Base-by-base conservation (phyloP, 176 grass and related monocot genomes). In the Hsuehochloa calcarea region DNA sequence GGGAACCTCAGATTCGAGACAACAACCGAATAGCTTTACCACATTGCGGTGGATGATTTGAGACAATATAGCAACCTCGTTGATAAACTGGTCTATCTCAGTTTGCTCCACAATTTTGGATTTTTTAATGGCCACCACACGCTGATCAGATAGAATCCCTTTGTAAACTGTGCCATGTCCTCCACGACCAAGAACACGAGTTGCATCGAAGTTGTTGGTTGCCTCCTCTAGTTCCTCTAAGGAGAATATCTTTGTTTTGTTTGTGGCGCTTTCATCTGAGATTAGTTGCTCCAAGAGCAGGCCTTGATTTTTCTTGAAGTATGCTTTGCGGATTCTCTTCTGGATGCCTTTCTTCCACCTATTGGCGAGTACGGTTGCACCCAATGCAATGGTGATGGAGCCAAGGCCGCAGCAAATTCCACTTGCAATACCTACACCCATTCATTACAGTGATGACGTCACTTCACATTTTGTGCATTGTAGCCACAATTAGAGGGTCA, bases 151-250 rank as follows among this genome's bases (percentile, higher is more conserved):
- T 1, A 94, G 8, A 51, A 88, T 86, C 0, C 88, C 88, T 74
- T 88, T 90, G 16, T 90, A 93, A 29, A 93, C 70, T 0, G 80
- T 91, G 3, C 87, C 86, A 63, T 91, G 82, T 10, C 89, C 92
- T 72, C 92, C 92, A 3, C 31, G 49, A 0, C 92, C 89, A 74
- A 89, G 51, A 52, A 91, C 29, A 52, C 75, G 83, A n/a, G 72
- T 52, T 38, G 20, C n/a, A 54, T 85, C 80, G 6, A 91, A 94
- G 5, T 85, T 87, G 0, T 89, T 85, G 0, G 0, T 89, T 85
- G 0, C 92, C 15, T 70, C 34, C 46, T 94, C 68, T 58, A 94
- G 44, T 49, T 94, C 81, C 35, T 88, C 72, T 1, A 87, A 76
- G 0, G 84, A 74, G 35, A 94, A 94, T 68, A 90, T 88, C 70